A percentile compares a stretch with the other conserved stretches of the same genome.
Evolutionary conservation across 305 asterid genomes (phyloP).

Genomic region (Fraxinus ornus): DNA sequence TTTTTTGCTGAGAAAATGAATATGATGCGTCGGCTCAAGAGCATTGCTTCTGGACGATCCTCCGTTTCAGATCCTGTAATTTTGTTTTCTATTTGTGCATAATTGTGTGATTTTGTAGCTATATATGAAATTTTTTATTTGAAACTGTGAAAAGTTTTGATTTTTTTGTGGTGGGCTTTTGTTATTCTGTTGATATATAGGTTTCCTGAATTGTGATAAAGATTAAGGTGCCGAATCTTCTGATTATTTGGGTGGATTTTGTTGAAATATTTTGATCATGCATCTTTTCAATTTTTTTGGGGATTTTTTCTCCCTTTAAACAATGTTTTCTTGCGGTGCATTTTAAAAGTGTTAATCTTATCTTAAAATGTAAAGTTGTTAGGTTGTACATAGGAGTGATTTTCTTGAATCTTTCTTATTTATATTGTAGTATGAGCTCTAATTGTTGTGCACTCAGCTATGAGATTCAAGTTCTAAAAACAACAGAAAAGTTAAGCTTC

Average conservation of each 20-base stretch:
- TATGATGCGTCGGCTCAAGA: constrained; percentile 98
- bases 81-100: constrained; percentile 7
- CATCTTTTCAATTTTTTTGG: background rate
- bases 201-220: background rate
- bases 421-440: background rate
- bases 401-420: background rate
- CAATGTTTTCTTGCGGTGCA: background rate
- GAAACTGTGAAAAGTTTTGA: background rate
- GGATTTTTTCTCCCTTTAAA: background rate
- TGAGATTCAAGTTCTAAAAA: background rate
- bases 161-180: background rate
- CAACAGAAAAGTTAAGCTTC: background rate
- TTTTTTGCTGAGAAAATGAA: constrained; percentile 53
- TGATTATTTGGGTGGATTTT: background rate
- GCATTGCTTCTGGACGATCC: constrained; percentile 97
- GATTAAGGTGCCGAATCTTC: background rate
- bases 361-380: background rate
- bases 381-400: background rate
- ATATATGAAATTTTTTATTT: background rate
- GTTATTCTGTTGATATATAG: constrained; percentile 8
- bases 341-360: background rate
- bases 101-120: background rate
- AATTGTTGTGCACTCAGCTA: background rate
- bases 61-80: constrained; percentile 97
- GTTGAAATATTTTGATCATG: background rate